phyloP scores from a whole-genome alignment of 2,329 filamentous ascomycete species.

The Penicillium sp. region DNA sequence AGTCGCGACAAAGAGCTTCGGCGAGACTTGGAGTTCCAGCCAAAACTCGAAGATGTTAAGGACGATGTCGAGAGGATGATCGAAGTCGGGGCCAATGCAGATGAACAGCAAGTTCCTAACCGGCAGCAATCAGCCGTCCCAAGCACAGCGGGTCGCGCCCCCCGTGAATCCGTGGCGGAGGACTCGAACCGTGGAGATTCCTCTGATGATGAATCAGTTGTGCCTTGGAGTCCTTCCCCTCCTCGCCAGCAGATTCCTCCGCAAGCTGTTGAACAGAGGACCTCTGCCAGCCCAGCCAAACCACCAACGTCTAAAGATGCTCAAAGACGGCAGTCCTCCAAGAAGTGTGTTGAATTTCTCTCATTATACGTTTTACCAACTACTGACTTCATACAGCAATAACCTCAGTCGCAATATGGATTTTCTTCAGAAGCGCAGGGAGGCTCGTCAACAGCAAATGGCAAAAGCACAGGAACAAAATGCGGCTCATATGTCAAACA shows the following conservation, averaged over 20 bases:
- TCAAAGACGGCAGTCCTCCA: slow-evolving; percentile 3
- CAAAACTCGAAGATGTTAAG: slow-evolving; percentile 43
- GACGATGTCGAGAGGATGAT: slow-evolving; percentile 1
- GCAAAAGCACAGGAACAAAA: too few relatives aligned
- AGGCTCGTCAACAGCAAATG: slow-evolving; percentile 1
- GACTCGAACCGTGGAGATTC: too few relatives aligned
- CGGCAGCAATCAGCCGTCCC: background rate
- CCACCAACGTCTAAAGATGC: background rate
- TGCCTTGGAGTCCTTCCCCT: background rate
- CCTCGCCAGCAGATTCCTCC: background rate
- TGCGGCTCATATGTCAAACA: background rate
- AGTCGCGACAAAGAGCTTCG: slow-evolving; percentile 52
- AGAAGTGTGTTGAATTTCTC: background rate
- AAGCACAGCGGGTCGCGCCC: background rate
- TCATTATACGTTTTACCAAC: background rate
- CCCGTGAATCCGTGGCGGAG: background rate
- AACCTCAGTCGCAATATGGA: background rate
- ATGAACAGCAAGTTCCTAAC: background rate
- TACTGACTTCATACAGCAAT: background rate
- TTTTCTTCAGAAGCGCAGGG: slow-evolving; percentile 7
- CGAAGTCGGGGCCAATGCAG: background rate
- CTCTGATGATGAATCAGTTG: background rate
- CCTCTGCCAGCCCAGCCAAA: background rate
- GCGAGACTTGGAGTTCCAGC: slow-evolving; percentile 45
- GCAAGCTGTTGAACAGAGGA: background rate